These are phyloP conservation scores for Mortierella sp. DNA, from an alignment of 371 early-diverging fungal species.

Conservation along the genomic window DNA sequence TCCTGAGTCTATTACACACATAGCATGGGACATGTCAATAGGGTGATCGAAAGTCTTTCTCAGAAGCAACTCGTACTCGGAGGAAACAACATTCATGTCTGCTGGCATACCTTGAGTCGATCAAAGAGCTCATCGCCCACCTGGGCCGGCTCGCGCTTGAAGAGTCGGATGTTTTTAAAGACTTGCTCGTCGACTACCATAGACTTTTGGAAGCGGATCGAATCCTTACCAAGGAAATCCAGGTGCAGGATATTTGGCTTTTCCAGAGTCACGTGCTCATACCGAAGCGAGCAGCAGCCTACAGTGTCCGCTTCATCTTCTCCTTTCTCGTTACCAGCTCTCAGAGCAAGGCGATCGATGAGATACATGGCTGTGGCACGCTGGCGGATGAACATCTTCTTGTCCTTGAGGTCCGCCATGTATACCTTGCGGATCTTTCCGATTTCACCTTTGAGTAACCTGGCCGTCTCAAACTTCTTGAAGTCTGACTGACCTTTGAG, in stretches of 20 bases:
- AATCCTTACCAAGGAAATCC: constrained; percentile 98
- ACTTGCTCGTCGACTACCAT: constrained; percentile 89
- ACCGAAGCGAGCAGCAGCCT: constrained; percentile 96
- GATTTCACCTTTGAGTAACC: constrained; percentile 86
- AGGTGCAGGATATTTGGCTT: constrained; percentile 83
- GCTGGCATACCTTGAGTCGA: constrained; percentile 76
- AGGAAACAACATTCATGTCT: too few species aligned
- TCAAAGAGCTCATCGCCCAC: constrained; percentile 89
- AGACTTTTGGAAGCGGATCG: constrained; percentile 92
- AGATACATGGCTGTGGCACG: constrained; percentile 95
- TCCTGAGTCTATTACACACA: constrained; percentile 61
- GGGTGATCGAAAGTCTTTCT: too few species aligned
- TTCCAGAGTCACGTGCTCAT: constrained; percentile 89
- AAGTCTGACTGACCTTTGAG: constrained; percentile 95
- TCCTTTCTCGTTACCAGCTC: constrained; percentile 99
- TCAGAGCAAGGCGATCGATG: constrained; percentile 93
- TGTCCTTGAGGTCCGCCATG: constrained; percentile 78
- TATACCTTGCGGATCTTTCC: constrained; percentile 82
- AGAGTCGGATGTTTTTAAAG: constrained; percentile 90
- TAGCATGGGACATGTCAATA: too few species aligned
- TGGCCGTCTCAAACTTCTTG: constrained; percentile 96
- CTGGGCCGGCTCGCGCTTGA: constrained; percentile 82
- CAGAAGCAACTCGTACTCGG: too few species aligned
- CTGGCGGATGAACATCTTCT: constrained; percentile 84
- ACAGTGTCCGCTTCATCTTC: constrained; percentile 98